phyloP scores from a whole-genome alignment of 108 stramenopile genomes.

The Pinguiococcus pyrenoidosus region DNA sequence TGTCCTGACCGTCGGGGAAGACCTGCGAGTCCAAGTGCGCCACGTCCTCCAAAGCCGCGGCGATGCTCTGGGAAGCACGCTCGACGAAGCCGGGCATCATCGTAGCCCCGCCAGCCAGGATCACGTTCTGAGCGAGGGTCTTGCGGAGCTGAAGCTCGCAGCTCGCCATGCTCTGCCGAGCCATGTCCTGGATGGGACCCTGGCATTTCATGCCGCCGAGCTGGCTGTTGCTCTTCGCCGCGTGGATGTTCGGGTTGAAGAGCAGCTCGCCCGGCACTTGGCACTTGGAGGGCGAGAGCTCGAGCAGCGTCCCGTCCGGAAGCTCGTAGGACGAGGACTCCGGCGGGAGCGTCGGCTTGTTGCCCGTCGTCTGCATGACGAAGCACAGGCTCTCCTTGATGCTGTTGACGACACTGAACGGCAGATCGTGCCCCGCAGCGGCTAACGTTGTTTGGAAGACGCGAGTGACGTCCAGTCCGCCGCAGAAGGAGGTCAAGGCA shows the following conservation, averaged over 20 bases:
- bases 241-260: too few relatives aligned
- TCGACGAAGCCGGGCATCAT: constrained; percentile 6
- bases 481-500: neutral
- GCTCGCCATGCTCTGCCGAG: neutral
- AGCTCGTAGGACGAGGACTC: constrained; percentile 1
- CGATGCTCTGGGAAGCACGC: too few relatives aligned
- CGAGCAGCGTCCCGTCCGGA: constrained; percentile 2
- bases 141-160: neutral
- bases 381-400: constrained; percentile 8
- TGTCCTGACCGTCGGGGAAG: neutral
- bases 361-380: neutral
- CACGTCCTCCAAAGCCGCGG: too few relatives aligned
- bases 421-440: too few relatives aligned
- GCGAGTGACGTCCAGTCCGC: neutral
- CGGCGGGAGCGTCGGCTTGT: neutral
- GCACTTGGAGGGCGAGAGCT: neutral
- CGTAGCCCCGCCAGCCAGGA: constrained; percentile 2
- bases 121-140: neutral
- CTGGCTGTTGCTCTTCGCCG: too few relatives aligned
- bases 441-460: neutral
- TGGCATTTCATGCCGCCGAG: neutral
- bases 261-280: neutral
- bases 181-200: neutral
- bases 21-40: too few relatives aligned
- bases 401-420: neutral